Evolutionary conservation across 148 eudicot genomes (phyloP), one percentile per base, ranked within the genome.

Genomic region (Arbutus unedo): DNA sequence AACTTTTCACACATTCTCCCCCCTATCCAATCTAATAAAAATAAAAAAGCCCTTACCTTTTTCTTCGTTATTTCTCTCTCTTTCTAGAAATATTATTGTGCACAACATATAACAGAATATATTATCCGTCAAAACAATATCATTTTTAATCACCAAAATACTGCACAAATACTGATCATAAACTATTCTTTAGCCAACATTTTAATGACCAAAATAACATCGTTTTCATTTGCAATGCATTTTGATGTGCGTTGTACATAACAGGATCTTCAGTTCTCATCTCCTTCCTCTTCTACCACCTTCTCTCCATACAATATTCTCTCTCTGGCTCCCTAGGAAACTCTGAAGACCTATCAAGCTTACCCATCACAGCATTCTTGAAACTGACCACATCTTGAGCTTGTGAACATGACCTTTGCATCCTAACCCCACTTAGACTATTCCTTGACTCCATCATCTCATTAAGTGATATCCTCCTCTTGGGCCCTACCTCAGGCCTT

Each of bases 331-430:
- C 82, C 62, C 79, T 78, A 76, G 9, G 74, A 66, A 82, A 81
- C 53, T 89, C 83, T 18, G 86, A 68, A 77, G 92, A 90, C 83
- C 89, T 90, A 14, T 88, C 90, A 85, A 95, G 90, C 85, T 89
- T 92, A 31, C 96, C 87, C 89, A 91, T 91, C 3, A 94, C 90
- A 79, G 88, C 95, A 91, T 91, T 93, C 84, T 92, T 96, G 82
- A 96, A 96, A 81, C 48, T 89, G 31, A 90, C 51, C 38, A 84
- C 90, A 38, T 93, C 98, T 84, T 93, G 96, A 18, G 84, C 93
- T 80, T 90, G 96, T 21, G 95, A 90, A 80, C 91, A 92, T 62
- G 98, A 91, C 90, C 91, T 94, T 81, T 91, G 93, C 98, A 92
- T 90, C 81, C 88, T 91, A 25, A 83, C 92, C 44, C 94, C 98